phyloP scores from a whole-genome alignment of 805 yeast genomes.

The Candida ulmi region DNA sequence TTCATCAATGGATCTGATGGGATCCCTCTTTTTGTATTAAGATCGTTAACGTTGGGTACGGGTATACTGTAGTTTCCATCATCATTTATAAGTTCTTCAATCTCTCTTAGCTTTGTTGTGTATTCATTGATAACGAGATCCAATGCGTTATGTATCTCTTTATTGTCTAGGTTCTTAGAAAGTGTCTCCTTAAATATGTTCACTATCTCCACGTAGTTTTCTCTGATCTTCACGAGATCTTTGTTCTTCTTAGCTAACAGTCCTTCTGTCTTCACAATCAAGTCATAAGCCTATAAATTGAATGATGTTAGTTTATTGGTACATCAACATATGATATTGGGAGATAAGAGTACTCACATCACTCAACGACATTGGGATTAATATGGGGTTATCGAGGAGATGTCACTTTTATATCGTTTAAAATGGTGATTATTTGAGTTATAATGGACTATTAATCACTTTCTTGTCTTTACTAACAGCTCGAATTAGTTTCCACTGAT shows the following conservation, averaged over 20 bases:
- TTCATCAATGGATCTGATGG: neutral
- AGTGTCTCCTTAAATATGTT: slow-evolving; percentile 19
- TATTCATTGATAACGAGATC: neutral
- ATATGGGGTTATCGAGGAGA: neutral
- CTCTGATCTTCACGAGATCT: slow-evolving; percentile 11
- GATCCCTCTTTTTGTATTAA: neutral
- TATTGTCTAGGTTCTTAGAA: no score
- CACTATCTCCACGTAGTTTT: slow-evolving; percentile 33
- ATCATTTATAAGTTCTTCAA: slow-evolving; percentile 16
- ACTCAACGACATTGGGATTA: neutral
- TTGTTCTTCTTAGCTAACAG: slow-evolving; percentile 36
- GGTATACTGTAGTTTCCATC: neutral
- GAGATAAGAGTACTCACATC: slow-evolving; percentile 1
- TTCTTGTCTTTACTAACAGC: no score
- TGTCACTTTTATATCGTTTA: neutral
- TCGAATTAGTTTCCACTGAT: no score
- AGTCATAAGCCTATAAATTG: slow-evolving; percentile 36
- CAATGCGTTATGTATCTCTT: neutral
- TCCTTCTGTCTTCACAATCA: slow-evolving; percentile 49
- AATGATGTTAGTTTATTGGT: no score
- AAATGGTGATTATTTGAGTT: no score
- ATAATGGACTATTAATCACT: no score
- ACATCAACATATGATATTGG: no score
- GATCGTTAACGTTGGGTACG: neutral
- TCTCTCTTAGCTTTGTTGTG: neutral